These are phyloP conservation scores for Ogataea minuta DNA, from an alignment of 805 yeast genomes.

Conservation along the genomic window DNA sequence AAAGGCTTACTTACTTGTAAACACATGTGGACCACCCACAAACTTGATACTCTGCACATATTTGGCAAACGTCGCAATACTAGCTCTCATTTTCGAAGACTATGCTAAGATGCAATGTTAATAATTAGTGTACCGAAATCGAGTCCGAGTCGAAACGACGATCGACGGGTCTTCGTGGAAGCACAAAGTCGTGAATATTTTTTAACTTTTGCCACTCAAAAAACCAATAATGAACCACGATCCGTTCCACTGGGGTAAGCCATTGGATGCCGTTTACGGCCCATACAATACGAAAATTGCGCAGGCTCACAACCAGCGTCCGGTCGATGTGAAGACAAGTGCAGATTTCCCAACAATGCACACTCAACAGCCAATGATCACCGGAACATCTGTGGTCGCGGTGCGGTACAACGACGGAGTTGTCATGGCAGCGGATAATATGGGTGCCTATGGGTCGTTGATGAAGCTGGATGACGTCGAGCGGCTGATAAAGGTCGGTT, in stretches of 20 bases:
- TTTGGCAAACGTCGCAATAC: constrained; percentile 31
- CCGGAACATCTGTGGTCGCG: constrained; percentile 94
- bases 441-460: constrained; percentile 91
- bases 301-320: constrained; percentile 43
- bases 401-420: constrained; percentile 89
- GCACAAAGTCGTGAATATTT: constrained; percentile 3
- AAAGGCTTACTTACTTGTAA: constrained; percentile 40
- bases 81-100: constrained; percentile 31
- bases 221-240: constrained; percentile 79
- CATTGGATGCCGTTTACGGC: constrained; percentile 80
- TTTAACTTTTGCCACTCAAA: constrained; percentile 12
- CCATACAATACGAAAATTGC: constrained; percentile 73
- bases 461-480: constrained; percentile 83
- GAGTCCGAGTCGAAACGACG: constrained; percentile 18
- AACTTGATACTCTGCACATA: constrained; percentile 79
- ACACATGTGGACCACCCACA: constrained; percentile 74
- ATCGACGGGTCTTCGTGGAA: constrained; percentile 14
- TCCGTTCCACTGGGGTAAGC: constrained; percentile 96
- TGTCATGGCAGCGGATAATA: constrained; percentile 90
- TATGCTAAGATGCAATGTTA: constrained; percentile 1
- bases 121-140: constrained; percentile 8
- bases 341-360: constrained; percentile 67
- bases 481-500: constrained; percentile 81
- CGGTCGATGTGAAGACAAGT: constrained; percentile 10
- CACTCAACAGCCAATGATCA: constrained; percentile 92